Evolutionary conservation across 768 basidiomycete species (phyloP), one percentile per base, ranked within the genome.

Genomic region (Boletus rufocinnamomeus): DNA sequence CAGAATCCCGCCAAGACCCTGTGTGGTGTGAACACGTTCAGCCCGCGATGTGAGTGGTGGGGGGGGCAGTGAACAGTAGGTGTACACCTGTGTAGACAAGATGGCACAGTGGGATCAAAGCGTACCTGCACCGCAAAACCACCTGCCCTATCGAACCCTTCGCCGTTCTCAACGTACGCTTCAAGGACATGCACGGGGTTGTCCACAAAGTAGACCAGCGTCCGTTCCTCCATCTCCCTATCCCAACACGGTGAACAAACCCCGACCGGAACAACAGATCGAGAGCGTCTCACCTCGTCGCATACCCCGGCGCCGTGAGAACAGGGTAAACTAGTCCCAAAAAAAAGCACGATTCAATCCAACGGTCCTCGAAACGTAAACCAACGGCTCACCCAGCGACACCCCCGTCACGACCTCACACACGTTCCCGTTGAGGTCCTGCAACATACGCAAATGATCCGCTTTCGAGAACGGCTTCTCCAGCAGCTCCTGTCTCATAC

Each of bases 371-470:
- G 1, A 16, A 23, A 37, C 25, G 45, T 17, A 34, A 16, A 6
- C 9, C n/a, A 21, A 21, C 40, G 21, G 35, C 84, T 63, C 58
- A 93, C 93, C 90, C 13, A 98, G 73, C 16, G 84, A 82, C 19
- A 98, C 85, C 10, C 95, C 96, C 0, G 95, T 98, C 23, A 97
- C 92, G 23, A 98, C 93, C 70, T 96, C 91, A 64, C 95, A 96
- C 0, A 87, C 82, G 50, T 82, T 79, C 8, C 94, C 96, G 51
- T 95, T 94, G 61, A 97, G 77, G 58, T 94, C 90, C 48, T 89
- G 75, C 54, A 99, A 78, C 91, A 94, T 96, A 25, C 91, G 83
- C 48, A 91, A 68, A 71, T 98, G 89, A 59, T 98, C 95, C 30
- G 77, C 84, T 66, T 91, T 89, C 10, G 82, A 82, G 0, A 60